phyloP scores from a whole-genome alignment of 1,139 yeast genomes.

The Blastobotrys arbuscula region DNA sequence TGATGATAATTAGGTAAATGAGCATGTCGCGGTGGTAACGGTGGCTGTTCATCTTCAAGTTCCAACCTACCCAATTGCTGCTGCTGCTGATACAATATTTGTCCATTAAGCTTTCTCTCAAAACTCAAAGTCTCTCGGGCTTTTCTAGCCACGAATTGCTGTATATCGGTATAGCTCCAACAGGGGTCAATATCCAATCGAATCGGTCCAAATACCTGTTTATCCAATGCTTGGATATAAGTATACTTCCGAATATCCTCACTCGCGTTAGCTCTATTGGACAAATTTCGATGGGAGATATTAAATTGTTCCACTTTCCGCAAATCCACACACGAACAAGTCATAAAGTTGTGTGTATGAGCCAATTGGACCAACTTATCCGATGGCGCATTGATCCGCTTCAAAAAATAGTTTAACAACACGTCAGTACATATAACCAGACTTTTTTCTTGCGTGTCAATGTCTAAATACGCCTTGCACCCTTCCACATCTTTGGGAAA shows the following conservation, averaged over 20 bases:
- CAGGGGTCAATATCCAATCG: conserved; percentile 9
- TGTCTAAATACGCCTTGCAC: neutral
- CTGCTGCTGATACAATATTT: neutral
- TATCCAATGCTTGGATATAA: conserved; percentile 8
- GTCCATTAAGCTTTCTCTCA: neutral
- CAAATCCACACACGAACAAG: conserved; percentile 5
- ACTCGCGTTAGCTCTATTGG: conserved; percentile 6
- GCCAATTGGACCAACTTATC: conserved; percentile 7
- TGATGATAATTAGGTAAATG: neutral
- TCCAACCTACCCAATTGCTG: neutral
- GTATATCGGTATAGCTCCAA: conserved; percentile 5
- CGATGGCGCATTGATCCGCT: neutral
- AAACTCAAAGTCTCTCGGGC: neutral
- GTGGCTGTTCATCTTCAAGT: neutral
- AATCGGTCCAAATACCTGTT: conserved; percentile 3
- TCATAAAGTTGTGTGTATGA: conserved; percentile 11
- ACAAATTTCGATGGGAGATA: conserved; percentile 7
- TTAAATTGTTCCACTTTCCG: conserved; percentile 3
- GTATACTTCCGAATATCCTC: conserved; percentile 11
- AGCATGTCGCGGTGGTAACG: neutral
- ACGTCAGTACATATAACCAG: neutral
- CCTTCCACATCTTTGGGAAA: conserved; percentile 2
- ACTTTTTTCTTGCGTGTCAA: neutral
- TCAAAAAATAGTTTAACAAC: conserved; percentile 4
- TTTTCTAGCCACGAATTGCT: neutral